Evolutionary conservation across 2,329 filamentous ascomycete genomes (phyloP).

Genomic region (Orbilia ellipsospora): DNA sequence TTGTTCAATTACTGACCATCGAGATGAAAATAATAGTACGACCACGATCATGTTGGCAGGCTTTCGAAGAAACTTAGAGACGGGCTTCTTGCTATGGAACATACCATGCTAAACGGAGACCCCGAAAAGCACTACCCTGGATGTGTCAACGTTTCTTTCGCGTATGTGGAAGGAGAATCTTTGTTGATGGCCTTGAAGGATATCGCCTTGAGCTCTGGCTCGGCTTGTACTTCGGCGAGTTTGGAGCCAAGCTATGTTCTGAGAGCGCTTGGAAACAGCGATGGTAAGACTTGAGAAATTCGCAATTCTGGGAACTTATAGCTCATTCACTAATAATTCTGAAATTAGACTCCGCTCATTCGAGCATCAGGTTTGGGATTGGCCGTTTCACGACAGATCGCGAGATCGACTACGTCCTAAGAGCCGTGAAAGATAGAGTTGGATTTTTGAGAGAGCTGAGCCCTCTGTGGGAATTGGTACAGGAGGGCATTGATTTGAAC

Average conservation of each 20-base stretch:
- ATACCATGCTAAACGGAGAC: slow-evolving; percentile 91
- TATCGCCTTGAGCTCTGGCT: slow-evolving; percentile 94
- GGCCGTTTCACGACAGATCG: slow-evolving; percentile 93
- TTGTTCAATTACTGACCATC: neutral
- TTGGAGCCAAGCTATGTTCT: slow-evolving; percentile 96
- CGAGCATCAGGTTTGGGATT: slow-evolving; percentile 96
- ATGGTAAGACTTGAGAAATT: slow-evolving; percentile 62
- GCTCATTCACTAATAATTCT: neutral
- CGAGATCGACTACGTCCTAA: slow-evolving; percentile 97
- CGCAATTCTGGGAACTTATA: neutral
- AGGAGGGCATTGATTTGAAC: slow-evolving; percentile 93
- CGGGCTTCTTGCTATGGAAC: slow-evolving; percentile 87
- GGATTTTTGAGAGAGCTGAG: slow-evolving; percentile 93
- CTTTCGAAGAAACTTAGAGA: slow-evolving; percentile 86
- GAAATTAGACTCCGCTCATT: slow-evolving; percentile 84
- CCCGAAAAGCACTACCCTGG: slow-evolving; percentile 87
- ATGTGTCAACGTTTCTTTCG: slow-evolving; percentile 98
- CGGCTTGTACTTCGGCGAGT: slow-evolving; percentile 95
- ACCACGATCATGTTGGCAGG: slow-evolving; percentile 81
- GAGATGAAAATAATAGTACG: slow-evolving; percentile 73
- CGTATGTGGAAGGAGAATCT: slow-evolving; percentile 97
- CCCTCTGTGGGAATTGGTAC: slow-evolving; percentile 95
- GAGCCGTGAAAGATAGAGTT: slow-evolving; percentile 90
- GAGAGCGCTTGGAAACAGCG: slow-evolving; percentile 91
- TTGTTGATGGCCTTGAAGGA: slow-evolving; percentile 98